Percentiles rank a stretch among this genome's conserved stretches.
phyloP scores from a whole-genome alignment of 1,284 basidiomycete genomes.

The Papiliotrema nemorosa region DNA sequence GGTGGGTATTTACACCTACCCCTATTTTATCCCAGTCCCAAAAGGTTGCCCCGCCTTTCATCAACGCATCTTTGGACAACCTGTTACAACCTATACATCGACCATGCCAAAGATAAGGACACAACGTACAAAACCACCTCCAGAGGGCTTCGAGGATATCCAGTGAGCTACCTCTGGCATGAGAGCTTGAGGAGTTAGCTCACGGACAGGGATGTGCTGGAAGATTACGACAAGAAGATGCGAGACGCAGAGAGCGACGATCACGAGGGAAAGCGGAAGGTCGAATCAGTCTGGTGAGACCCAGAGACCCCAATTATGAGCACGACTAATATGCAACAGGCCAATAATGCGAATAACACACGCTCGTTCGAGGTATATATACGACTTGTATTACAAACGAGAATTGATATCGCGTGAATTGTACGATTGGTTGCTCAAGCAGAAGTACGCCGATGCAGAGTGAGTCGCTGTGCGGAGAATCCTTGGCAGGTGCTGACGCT shows the following conservation, averaged over 20 bases:
- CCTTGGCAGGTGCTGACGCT: neutral
- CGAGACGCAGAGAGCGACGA: slow-evolving; percentile 95
- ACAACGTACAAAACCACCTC: slow-evolving; percentile 87
- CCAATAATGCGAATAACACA: slow-evolving; percentile 98
- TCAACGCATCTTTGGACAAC: no score
- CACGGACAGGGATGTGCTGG: slow-evolving; percentile 67
- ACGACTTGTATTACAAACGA: slow-evolving; percentile 97
- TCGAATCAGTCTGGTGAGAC: slow-evolving; percentile 82
- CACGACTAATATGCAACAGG: slow-evolving; percentile 19
- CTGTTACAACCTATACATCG: no score
- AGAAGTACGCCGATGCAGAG: slow-evolving; percentile 97
- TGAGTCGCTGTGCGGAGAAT: no score
- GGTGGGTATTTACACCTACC: no score
- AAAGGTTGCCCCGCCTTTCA: no score
- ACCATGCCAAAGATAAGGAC: slow-evolving; percentile 95
- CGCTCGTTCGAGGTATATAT: slow-evolving; percentile 92
- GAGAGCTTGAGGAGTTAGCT: neutral
- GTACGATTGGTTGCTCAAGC: slow-evolving; percentile 97
- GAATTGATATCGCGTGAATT: slow-evolving; percentile 90
- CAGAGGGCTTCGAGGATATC: slow-evolving; percentile 96
- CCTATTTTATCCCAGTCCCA: no score
- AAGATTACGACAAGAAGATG: slow-evolving; percentile 96
- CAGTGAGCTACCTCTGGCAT: slow-evolving; percentile 53
- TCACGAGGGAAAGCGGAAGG: slow-evolving; percentile 96
- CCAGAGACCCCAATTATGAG: neutral